A percentile compares a stretch with the other conserved stretches of the same genome.
phyloP scores from a whole-genome alignment of 306 rosid genomes.

The Pterocarpus santalinus region DNA sequence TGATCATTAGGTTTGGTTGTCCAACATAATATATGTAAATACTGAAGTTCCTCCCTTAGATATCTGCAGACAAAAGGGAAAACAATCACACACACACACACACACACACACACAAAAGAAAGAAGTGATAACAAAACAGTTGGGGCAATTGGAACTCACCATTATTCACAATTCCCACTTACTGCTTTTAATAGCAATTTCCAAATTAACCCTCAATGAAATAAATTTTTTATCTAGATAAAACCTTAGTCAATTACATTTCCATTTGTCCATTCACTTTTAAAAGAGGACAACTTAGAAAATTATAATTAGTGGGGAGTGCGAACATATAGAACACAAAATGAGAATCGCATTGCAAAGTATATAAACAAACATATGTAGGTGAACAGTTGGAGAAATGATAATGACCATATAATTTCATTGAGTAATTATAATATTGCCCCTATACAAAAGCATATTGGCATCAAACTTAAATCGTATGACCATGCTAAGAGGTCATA shows the following conservation, averaged over 20 bases:
- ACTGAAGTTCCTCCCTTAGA: slow-evolving; percentile 86
- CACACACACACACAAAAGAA: background rate
- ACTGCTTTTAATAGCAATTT: slow-evolving; percentile 31
- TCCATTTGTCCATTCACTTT: background rate
- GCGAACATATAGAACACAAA: slow-evolving; percentile 39
- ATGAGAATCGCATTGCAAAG: slow-evolving; percentile 13
- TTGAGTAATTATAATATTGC: slow-evolving; percentile 1
- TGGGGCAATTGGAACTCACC: background rate
- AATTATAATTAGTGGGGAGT: slow-evolving; percentile 11
- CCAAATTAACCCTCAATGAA: background rate
- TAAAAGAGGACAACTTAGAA: slow-evolving; percentile 3
- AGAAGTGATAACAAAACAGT: slow-evolving; percentile 22
- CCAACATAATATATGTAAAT: slow-evolving; percentile 87
- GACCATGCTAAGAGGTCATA: background rate
- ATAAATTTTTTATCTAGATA: background rate
- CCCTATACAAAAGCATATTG: background rate
- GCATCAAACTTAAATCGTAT: slow-evolving; percentile 17
- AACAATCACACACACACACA: slow-evolving; percentile 32
- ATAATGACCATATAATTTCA: slow-evolving; percentile 16
- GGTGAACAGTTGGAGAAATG: background rate
- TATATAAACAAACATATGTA: background rate
- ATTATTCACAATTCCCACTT: slow-evolving; percentile 22
- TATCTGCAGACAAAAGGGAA: slow-evolving; percentile 66
- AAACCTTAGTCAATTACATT: background rate
- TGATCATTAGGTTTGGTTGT: slow-evolving; percentile 78